Evolutionary conservation across 768 basidiomycete species (phyloP), one percentile per base, ranked within the genome.

Genomic region (Pisolithus sp.): DNA sequence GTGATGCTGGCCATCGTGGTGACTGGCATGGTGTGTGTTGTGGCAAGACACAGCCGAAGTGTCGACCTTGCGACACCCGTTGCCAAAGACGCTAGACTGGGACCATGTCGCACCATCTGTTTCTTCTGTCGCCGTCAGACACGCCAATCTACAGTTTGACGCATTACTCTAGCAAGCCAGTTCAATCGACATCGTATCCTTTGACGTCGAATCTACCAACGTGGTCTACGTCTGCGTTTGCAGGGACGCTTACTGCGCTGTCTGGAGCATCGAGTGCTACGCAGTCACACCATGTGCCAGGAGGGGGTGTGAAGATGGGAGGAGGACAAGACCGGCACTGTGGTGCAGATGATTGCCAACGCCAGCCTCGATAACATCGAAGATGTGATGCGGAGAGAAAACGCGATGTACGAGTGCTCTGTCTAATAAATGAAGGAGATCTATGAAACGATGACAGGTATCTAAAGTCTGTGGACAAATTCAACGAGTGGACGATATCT

Each of bases 281-380:
- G 5, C 85, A 89, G 60, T 61, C 74, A 31, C 70, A 72, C 57
- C 81, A 83, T 55, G 76, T 79, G 18, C 75, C 79, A 40, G 80
- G 84, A n/a, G 83, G 81, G 17, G 75, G 73, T 10, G 79, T 79
- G 31, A 75, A 80, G 58, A 81, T 88, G 68, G 89, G 86, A 10
- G 86, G 87, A 5, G 90, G 86, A 13, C 86, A 86, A 69, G 88
- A 91, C 63, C 76, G 89, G 49, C 93, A 96, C n/a, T 78, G 91
- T 99, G 53, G 89, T 94, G 61, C 95, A 98, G 75, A 96, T 99
- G 90, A 93, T 98, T 63, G 95, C 94, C 20, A 95, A 98, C 68
- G 93, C 92, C 47, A 93, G 90, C 61, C 72, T 99, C 68, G 96
- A 99, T 71, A 83, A 85, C 61, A 82, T 99, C 53, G 96, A 99